Percentiles rank a stretch among this genome's conserved stretches.
These are phyloP conservation scores for Boletus rubroflammeus DNA, from an alignment of 768 basidiomycete species.

Conservation along the genomic window DNA sequence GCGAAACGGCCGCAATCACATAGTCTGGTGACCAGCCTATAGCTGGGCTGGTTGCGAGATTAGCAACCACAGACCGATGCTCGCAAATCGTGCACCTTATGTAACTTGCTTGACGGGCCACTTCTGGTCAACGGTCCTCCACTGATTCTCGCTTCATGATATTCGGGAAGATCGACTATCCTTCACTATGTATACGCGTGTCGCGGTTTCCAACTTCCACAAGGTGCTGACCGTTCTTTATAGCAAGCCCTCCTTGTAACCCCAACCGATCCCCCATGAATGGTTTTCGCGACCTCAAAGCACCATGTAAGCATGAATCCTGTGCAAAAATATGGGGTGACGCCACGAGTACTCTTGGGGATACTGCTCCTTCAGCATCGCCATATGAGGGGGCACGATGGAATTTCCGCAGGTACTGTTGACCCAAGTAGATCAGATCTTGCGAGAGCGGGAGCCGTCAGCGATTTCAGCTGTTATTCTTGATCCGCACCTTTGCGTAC, in stretches of 20 bases:
- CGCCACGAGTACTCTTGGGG: no score
- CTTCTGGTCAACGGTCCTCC: background rate
- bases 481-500: background rate
- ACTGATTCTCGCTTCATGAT: background rate
- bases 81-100: background rate
- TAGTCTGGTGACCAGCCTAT: background rate
- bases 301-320: no score
- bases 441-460: no score
- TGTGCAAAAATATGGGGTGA: no score
- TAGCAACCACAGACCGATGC: background rate
- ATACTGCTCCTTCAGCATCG: no score
- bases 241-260: background rate
- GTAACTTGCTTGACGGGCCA: background rate
- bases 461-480: background rate
- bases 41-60: no score
- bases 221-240: background rate
- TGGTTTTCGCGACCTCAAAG: background rate
- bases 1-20: background rate
- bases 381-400: no score
- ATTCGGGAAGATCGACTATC: background rate
- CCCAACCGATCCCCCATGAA: background rate
- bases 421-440: no score
- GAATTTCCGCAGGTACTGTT: no score
- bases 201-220: background rate
- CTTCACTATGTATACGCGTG: background rate